Evolutionary conservation across 345 rosid species (phyloP).

Genomic region (Arabis alpina): DNA sequence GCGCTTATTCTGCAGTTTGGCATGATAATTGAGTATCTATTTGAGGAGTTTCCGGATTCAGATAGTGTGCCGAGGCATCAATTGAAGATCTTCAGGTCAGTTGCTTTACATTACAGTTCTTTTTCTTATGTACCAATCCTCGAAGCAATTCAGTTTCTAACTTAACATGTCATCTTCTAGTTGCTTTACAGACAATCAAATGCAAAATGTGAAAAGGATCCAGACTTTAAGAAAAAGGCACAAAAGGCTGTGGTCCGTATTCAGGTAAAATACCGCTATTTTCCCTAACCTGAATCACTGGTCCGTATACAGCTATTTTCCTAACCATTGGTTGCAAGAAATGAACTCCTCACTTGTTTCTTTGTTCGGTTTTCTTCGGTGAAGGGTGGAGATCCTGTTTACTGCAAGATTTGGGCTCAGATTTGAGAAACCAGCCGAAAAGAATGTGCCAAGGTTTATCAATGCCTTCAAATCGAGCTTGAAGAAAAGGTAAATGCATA

Average conservation of each 20-base stretch:
- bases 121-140: background rate
- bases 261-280: too few relatives aligned
- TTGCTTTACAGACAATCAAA: conserved; percentile 75
- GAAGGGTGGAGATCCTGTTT: too few relatives aligned
- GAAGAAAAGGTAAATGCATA: too few relatives aligned
- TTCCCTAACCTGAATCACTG: too few relatives aligned
- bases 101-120: conserved; percentile 4
- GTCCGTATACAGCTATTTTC: conserved; percentile 35
- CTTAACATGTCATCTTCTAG: conserved; percentile 44
- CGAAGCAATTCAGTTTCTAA: conserved; percentile 31
- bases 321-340: too few relatives aligned
- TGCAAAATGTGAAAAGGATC: conserved; percentile 64
- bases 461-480: too few relatives aligned
- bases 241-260: conserved; percentile 81
- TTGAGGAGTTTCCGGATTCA: conserved; percentile 66
- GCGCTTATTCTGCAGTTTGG: conserved; percentile 65
- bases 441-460: too few relatives aligned
- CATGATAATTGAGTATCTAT: conserved; percentile 85
- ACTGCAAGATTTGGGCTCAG: too few relatives aligned
- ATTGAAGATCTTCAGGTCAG: conserved; percentile 84
- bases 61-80: conserved; percentile 63
- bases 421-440: too few relatives aligned
- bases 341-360: background rate
- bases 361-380: background rate
- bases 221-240: conserved; percentile 71